Percentiles rank a stretch among this genome's conserved stretches.
These are phyloP conservation scores for Candida manassasensis DNA, from an alignment of 805 yeast genomes.

Conservation along the genomic window DNA sequence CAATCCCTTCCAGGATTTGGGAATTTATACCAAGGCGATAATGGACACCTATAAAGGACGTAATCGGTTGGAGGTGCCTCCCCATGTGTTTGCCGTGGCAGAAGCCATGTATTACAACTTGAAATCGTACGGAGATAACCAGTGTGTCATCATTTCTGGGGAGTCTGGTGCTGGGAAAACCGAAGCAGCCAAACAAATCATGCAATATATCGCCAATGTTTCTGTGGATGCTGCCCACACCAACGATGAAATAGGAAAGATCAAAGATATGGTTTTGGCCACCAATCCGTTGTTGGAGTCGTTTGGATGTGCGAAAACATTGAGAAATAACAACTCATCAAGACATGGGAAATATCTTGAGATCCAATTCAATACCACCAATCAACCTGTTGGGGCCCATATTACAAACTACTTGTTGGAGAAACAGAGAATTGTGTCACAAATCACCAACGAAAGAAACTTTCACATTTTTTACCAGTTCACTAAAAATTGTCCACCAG, in stretches of 20 bases:
- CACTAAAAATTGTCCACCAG: conserved; percentile 84
- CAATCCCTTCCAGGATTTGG: conserved; percentile 93
- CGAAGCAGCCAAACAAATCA: conserved; percentile 95
- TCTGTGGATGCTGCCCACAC: conserved; percentile 53
- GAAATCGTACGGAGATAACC: conserved; percentile 90
- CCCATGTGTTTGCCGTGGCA: conserved; percentile 97
- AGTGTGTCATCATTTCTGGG: conserved; percentile 96
- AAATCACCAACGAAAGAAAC: conserved; percentile 86
- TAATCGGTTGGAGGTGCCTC: conserved; percentile 93
- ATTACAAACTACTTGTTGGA: conserved; percentile 93
- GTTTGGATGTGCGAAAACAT: conserved; percentile 90
- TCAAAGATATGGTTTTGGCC: conserved; percentile 96
- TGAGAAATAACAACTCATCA: conserved; percentile 84
- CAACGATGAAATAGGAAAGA: conserved; percentile 68
- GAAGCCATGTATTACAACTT: conserved; percentile 94
- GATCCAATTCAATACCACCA: conserved; percentile 68
- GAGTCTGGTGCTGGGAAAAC: conserved; percentile 98
- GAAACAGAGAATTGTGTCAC: conserved; percentile 96
- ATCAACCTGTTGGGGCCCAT: conserved; percentile 91
- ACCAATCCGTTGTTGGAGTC: conserved; percentile 90
- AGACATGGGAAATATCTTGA: conserved; percentile 93
- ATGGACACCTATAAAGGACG: conserved; percentile 80
- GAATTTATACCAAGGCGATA: conserved; percentile 82
- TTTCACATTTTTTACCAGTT: conserved; percentile 96
- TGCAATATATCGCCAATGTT: conserved; percentile 93